Percentiles rank a stretch among this genome's conserved stretches.
phyloP scores from a whole-genome alignment of 768 basidiomycete species.

The Leccinum fibrillosum region DNA sequence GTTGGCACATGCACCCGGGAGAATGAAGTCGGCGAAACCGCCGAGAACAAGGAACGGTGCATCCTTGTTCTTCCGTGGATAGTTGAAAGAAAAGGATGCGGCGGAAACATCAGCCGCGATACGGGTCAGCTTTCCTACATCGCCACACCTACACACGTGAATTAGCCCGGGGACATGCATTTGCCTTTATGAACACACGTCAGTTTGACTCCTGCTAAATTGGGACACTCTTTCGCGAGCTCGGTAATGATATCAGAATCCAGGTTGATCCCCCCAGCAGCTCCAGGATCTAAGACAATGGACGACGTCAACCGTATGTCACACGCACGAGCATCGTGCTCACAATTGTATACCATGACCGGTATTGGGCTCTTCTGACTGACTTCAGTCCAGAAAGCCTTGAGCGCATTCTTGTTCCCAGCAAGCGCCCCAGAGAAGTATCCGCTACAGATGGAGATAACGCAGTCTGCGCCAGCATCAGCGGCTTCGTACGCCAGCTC shows the following conservation, averaged over 20 bases:
- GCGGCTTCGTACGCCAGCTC: conserved; percentile 75
- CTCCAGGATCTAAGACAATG: conserved; percentile 67
- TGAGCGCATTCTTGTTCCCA: conserved; percentile 61
- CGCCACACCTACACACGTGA: conserved; percentile 64
- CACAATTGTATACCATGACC: conserved; percentile 86
- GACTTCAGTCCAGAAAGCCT: conserved; percentile 76
- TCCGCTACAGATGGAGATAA: conserved; percentile 81
- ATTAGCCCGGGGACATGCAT: conserved; percentile 3
- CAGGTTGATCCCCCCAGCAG: conserved; percentile 85
- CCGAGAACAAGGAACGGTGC: conserved; percentile 83
- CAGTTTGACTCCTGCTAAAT: conserved; percentile 84
- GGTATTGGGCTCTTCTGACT: conserved; percentile 80
- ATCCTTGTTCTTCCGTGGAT: conserved; percentile 65
- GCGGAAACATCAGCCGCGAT: conserved; percentile 67
- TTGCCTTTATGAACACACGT: conserved; percentile 51
- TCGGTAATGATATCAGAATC: conserved; percentile 86
- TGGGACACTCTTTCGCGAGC: conserved; percentile 71
- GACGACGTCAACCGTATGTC: neutral
- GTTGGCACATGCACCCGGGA: conserved; percentile 66
- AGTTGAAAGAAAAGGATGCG: conserved; percentile 47
- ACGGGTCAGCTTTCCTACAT: conserved; percentile 87
- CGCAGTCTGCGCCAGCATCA: conserved; percentile 80
- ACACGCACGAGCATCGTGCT: conserved; percentile 20
- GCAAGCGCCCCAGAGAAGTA: conserved; percentile 81
- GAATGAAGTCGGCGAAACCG: conserved; percentile 81